Evolutionary conservation across 177 flowering plant species (phyloP).

Genomic region (Vitis hybrid): DNA sequence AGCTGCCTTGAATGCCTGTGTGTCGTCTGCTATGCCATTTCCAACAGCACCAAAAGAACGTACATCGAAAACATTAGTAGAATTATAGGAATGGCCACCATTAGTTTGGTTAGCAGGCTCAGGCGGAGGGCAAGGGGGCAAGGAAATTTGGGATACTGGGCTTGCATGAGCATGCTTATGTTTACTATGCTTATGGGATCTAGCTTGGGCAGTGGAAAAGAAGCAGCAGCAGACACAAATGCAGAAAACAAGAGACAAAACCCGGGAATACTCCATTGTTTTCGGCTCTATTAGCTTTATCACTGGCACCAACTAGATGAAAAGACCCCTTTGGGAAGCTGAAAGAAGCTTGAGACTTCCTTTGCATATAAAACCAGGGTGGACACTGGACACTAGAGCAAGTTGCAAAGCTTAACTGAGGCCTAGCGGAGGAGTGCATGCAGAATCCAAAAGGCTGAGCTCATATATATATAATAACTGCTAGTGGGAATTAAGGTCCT

Average conservation of each 20-base stretch:
- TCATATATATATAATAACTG: constrained; percentile 11
- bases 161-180: constrained; percentile 30
- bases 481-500: constrained; percentile 29
- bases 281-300: constrained; percentile 4
- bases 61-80: constrained; percentile 26
- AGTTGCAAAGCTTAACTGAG: constrained; percentile 18
- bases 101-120: constrained; percentile 17
- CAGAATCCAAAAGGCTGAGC: constrained; percentile 25
- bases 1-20: constrained; percentile 38
- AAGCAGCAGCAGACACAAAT: constrained; percentile 20
- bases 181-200: constrained; percentile 41
- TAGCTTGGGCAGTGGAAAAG: constrained; percentile 29
- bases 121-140: constrained; percentile 36
- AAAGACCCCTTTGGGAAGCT: constrained; percentile 8
- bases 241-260: constrained; percentile 22
- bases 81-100: neutral
- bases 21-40: constrained; percentile 39
- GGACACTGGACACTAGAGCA: constrained; percentile 8
- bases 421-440: constrained; percentile 22
- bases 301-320: neutral
- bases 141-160: constrained; percentile 28
- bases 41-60: constrained; percentile 36
- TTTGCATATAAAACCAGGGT: constrained; percentile 17
- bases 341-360: constrained; percentile 6
- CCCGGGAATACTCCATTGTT: constrained; percentile 21